Percentiles rank a stretch among this genome's conserved stretches.
Conservation (phyloP, 2,329 filamentous ascomycete species). For the Sarocladium kiliense region DNA sequence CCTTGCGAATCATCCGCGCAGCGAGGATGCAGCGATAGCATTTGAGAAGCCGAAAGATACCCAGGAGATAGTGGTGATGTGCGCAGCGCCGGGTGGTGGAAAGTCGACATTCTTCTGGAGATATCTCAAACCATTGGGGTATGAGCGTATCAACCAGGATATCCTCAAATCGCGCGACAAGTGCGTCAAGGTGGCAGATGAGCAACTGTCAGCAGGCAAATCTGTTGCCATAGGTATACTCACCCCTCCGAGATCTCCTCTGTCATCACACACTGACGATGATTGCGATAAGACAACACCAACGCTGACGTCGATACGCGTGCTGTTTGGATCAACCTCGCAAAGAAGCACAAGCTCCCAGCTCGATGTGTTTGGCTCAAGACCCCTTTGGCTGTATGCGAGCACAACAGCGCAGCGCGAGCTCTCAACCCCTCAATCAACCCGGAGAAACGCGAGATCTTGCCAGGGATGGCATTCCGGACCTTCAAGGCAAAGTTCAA, state of each 20-base stretch:
- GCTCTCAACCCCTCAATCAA: slow-evolving; percentile 69
- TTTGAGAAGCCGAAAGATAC: slow-evolving; percentile 57
- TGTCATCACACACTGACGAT: slow-evolving; percentile 8
- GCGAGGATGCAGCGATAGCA: slow-evolving; percentile 27
- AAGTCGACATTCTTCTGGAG: slow-evolving; percentile 90
- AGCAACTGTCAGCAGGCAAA: slow-evolving; percentile 56
- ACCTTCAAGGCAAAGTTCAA: slow-evolving; percentile 69
- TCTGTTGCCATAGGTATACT: slow-evolving; percentile 73
- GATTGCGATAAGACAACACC: slow-evolving; percentile 70
- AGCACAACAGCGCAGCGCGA: slow-evolving; percentile 85
- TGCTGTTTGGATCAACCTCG: slow-evolving; percentile 72
- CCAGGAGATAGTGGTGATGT: slow-evolving; percentile 74
- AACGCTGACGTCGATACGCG: slow-evolving; percentile 78
- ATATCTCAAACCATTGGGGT: slow-evolving; percentile 70
- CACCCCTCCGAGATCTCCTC: slow-evolving; percentile 3
- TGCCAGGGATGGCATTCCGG: slow-evolving; percentile 78
- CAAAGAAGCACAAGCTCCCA: slow-evolving; percentile 62
- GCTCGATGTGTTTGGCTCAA: slow-evolving; percentile 86
- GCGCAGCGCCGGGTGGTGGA: slow-evolving; percentile 82
- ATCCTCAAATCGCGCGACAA: slow-evolving; percentile 68
- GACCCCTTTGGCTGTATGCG: slow-evolving; percentile 60
- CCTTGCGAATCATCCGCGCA: slow-evolving; percentile 50
- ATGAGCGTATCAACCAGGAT: slow-evolving; percentile 87
- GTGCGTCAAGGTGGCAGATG: slow-evolving; percentile 66
- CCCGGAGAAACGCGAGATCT: slow-evolving; percentile 67